Conservation (phyloP, 352 stramenopile species). For the Pythium dissimile region DNA sequence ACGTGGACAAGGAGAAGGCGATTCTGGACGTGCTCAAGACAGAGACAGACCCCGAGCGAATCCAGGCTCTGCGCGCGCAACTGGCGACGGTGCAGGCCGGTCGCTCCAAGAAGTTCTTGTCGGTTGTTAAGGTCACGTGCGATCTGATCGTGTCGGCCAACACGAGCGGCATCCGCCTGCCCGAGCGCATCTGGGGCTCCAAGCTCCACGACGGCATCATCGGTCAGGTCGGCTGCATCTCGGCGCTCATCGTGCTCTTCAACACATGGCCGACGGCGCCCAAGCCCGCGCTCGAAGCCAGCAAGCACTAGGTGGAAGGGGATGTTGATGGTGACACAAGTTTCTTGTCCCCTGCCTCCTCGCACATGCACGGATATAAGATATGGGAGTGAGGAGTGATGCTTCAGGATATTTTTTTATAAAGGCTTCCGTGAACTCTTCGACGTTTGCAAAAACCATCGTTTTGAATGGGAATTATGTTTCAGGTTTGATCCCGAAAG, state of each 20-base stretch:
- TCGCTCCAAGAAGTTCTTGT: conserved; percentile 78
- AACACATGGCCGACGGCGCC: conserved; percentile 67
- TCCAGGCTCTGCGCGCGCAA: conserved; percentile 50
- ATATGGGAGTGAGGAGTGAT: conserved; percentile 4
- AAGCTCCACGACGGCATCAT: conserved; percentile 87
- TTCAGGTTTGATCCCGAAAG: conserved; percentile 21
- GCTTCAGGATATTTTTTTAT: not conserved
- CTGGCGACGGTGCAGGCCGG: conserved; percentile 52
- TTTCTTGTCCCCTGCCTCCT: not conserved
- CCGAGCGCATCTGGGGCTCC: conserved; percentile 69
- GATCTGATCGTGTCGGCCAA: conserved; percentile 87
- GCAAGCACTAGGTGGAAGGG: not conserved
- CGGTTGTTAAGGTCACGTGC: conserved; percentile 77
- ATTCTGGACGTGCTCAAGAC: conserved; percentile 65
- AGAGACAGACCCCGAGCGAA: conserved; percentile 57
- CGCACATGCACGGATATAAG: conserved; percentile 3
- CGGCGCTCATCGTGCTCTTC: conserved; percentile 80
- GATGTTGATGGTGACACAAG: not conserved
- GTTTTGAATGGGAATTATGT: conserved; percentile 3
- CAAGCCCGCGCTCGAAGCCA: conserved; percentile 17
- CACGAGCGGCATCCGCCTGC: conserved; percentile 68
- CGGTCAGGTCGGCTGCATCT: conserved; percentile 73
- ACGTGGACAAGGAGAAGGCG: conserved; percentile 81
- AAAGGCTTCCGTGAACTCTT: too few relatives aligned
- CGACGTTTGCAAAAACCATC: not conserved